Base-by-base conservation (phyloP, 148 eudicot genomes). In the Pharnaceum exiguum region DNA sequence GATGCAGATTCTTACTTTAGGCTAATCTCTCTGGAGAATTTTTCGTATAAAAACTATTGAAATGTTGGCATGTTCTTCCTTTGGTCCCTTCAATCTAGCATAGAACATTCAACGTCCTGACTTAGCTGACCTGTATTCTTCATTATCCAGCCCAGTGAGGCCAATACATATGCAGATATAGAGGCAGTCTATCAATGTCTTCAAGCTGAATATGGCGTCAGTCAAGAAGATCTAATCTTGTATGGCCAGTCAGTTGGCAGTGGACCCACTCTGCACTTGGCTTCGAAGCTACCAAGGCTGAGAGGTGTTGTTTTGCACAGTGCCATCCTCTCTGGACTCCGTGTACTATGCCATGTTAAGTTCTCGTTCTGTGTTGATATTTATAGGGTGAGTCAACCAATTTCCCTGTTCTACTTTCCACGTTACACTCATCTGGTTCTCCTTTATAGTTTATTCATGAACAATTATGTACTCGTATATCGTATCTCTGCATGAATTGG, bases 201-300 rank as follows among this genome's bases (percentile, higher is more conserved):
- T 47, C 75, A 94, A 71, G 82, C 91, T 5, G 91, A 89, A 62
- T 94, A 89, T 40, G 99, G 99, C 38, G 66, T 81, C 24, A 78
- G 95, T 73, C 99, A 94, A 71, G 99, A 94, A 75, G 87, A 94
- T 68, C 56, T 94, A 47, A 89, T 94, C 67, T 71, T 94, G 56
- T 94, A 94, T 22, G 99, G 99, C 18, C 99, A 94, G 68, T 94
- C 99, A 2, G 99, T 94, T 43, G 99, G 99, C 68, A 94, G 99
- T 47, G 99, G 99, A 25, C 99, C 99, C 51, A 94, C 96, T 11
- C 63, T 94, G 49, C 99, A 94, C 68, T 71, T 94, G 48, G 95
- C 99, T 15, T 78, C 99, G 47, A 77, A 86, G 59, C 71, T 89
- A 53, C 99, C 99, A 22, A 86, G 99, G 67, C 60, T 94, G 73